Percentiles rank a stretch among this genome's conserved stretches.
Conservation (phyloP, 306 rosid species). For the Lathyrus sativus region DNA sequence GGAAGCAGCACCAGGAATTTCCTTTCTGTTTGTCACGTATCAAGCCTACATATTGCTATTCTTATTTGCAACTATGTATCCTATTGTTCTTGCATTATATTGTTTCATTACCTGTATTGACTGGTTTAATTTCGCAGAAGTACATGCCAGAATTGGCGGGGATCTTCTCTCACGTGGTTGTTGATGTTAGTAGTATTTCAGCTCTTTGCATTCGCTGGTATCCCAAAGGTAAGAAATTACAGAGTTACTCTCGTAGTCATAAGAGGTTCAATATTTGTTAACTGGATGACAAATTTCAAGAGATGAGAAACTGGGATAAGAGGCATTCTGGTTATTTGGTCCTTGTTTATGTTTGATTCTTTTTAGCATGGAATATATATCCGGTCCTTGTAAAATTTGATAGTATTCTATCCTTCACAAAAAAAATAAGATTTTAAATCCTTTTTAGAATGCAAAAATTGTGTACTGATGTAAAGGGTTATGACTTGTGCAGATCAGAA, state of each 20-base stretch:
- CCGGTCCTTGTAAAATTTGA: background rate
- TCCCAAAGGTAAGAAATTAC: constrained; percentile 67
- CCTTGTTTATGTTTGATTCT: background rate
- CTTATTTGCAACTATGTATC: constrained; percentile 18
- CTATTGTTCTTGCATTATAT: constrained; percentile 29
- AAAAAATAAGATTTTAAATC: background rate
- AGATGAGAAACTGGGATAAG: background rate
- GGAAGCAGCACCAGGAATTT: too few species aligned
- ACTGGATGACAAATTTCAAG: background rate
- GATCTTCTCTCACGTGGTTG: constrained; percentile 90
- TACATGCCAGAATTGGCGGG: constrained; percentile 92
- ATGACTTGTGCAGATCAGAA: constrained; percentile 57
- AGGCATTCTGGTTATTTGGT: background rate
- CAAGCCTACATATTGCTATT: constrained; percentile 8
- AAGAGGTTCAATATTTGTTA: constrained; percentile 8
- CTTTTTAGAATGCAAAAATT: background rate
- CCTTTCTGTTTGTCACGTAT: constrained; percentile 2
- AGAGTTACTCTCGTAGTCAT: background rate
- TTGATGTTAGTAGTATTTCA: constrained; percentile 91
- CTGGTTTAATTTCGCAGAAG: constrained; percentile 58
- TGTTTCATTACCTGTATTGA: constrained; percentile 25
- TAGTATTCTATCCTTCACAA: background rate
- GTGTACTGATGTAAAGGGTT: constrained; percentile 1
- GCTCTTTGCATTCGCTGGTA: constrained; percentile 90
- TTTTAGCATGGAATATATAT: background rate